Evolutionary conservation across 371 early-diverging fungal genomes (phyloP), one percentile per base, ranked within the genome.

Genomic region (Quaeritorhiza haematococci): DNA sequence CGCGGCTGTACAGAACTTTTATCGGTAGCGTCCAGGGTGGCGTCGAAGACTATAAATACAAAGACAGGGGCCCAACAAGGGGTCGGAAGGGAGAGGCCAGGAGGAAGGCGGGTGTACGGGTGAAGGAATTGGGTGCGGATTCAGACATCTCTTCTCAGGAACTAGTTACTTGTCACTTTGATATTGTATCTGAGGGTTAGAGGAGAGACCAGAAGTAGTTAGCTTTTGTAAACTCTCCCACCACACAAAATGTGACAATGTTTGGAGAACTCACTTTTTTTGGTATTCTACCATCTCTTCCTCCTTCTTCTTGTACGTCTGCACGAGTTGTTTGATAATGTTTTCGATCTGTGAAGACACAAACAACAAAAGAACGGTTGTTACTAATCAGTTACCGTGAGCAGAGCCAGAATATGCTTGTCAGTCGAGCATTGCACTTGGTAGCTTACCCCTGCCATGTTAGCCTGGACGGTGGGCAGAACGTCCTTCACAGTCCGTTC

Each of bases 401-500:
- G 43, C 29, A 33, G 33, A n/a, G 13, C 17, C 30, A 7, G 8
- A 2, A 2, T 19, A n/a, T 30, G 19, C 32, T 7, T 33, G 34
- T 51, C 50, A 13, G 28, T 28, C 45, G 26, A 21, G 53, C 34
- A 19, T 17, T 0, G 17, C 8, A 35, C 23, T 19, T 0, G 19
- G 30, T 5, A 17, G 69, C 82, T 69, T 78, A 90, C 90, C 24
- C 93, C 93, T 27, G 85, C 90, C 61, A 79, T 82, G 79, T 96
- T 96, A 33, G 84, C 84, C 68, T 87, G 79, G 19, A 96, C 75
- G 3, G 90, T 88, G 27, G 97, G 97, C 41, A 94, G 68, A 7
- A 94, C 94, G 59, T 96, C 94, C 58, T 82, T 80, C 47, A 94
- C 88, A 0, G 93, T 92, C 33, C 94, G 86, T 68, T 96, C 93